These are phyloP conservation scores for Rhodotorula sp. DNA, from an alignment of 1,284 basidiomycete genomes.

Conservation along the genomic window DNA sequence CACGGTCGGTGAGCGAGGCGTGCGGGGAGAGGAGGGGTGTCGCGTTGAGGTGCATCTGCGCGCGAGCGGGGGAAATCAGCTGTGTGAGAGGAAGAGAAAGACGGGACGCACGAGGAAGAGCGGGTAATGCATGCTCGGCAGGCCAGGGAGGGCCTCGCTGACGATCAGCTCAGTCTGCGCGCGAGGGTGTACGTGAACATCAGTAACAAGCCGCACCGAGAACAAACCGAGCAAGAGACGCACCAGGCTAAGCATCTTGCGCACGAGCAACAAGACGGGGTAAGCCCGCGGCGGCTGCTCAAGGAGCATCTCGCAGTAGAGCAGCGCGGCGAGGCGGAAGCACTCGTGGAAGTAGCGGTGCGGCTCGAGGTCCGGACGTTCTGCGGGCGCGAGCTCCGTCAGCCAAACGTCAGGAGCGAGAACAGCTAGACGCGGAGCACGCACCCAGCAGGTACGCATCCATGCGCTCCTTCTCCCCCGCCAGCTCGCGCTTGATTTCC, in stretches of 20 bases:
- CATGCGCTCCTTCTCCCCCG: constrained; percentile 19
- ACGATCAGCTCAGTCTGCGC: constrained; percentile 25
- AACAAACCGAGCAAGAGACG: not conserved
- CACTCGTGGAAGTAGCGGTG: constrained; percentile 31
- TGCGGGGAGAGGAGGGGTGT: constrained; percentile 23
- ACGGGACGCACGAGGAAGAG: constrained; percentile 17
- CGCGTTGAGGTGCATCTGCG: constrained; percentile 29
- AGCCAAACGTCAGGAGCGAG: not conserved
- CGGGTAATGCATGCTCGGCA: constrained; percentile 22
- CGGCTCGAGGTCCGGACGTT: constrained; percentile 21
- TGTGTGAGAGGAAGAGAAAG: not conserved
- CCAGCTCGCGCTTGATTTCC: constrained; percentile 12
- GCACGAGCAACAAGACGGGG: constrained; percentile 18
- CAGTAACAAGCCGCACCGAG: too few relatives aligned
- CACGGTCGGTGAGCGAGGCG: constrained; percentile 1
- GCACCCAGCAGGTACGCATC: constrained; percentile 18
- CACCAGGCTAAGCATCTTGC: constrained; percentile 31
- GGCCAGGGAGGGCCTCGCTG: constrained; percentile 11
- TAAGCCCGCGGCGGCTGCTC: constrained; percentile 17
- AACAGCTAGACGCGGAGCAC: not conserved
- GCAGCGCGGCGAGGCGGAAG: constrained; percentile 22
- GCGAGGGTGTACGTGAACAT: not conserved
- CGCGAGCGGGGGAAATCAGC: not conserved
- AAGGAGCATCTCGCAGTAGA: constrained; percentile 24
- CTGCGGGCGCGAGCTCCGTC: too few relatives aligned